Evolutionary conservation across 2,329 filamentous ascomycete species (phyloP), one percentile per base, ranked within the genome.

Genomic region (Pestalotiopsis sp.): DNA sequence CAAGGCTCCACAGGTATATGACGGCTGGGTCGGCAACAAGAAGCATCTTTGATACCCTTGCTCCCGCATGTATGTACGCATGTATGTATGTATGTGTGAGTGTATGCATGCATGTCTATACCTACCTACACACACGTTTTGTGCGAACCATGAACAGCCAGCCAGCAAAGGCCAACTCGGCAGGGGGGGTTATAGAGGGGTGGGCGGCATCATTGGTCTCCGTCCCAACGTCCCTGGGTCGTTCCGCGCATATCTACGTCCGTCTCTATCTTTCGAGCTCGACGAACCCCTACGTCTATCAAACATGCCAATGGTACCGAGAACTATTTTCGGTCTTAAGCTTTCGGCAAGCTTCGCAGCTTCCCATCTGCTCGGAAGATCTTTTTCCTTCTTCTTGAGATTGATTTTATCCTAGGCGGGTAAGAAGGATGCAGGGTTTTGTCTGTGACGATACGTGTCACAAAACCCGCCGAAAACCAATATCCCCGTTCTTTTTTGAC

Each of bases 301-400:
- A 66, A 66, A 66, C 64, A 17, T 66, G 64, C 52, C 64, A 66
- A 57, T 17, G 38, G 12, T 38, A 5, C 31, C 7, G 31, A 36
- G 31, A 36, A 36, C 64, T 66, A 66, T 66, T 66, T 60, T 66
- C 31, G 41, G 20, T 45, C 64, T 66, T 49, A 66, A 66, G 64
- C 64, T 66, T 61, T 66, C 38, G 45, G 45, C 45, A 52, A 52
- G 45, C 45, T 58, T n/a, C 14, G 64, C 13, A 39, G 36, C 17
- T 39, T 66, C 64, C 27, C 58, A 55, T 55, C n/a, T 25, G 14
- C 36, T 27, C n/a, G 63, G 41, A 55, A 55, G 63, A 65, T 65
- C 63, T 31, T 57, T 36, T 36, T 9, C 9, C 7, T 36, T 9
- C 2, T 2, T 9, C 6, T 9, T 36, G 31, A 36, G 31, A 36